phyloP scores from a whole-genome alignment of 176 grass and related monocot genomes.

The Carex cristatella region DNA sequence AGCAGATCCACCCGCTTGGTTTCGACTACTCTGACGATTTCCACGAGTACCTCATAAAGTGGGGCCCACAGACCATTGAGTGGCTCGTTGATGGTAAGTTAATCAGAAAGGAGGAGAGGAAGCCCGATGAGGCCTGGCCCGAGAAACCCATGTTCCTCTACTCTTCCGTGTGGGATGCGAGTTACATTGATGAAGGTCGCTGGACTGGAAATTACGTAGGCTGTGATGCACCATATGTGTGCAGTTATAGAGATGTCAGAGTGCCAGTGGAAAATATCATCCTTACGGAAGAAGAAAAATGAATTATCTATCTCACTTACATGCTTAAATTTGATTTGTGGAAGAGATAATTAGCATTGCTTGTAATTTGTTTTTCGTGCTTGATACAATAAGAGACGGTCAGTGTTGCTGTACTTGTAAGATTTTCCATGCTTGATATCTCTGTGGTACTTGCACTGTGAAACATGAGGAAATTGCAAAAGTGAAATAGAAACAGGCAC shows the following conservation, averaged over 20 bases:
- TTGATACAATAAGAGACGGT: not conserved
- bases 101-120: constrained; percentile 43
- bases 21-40: constrained; percentile 52
- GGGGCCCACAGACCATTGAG: constrained; percentile 38
- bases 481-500: not conserved
- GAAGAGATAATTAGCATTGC: not conserved
- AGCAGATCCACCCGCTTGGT: constrained; percentile 41
- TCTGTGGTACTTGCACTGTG: not conserved
- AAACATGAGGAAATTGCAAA: no score
- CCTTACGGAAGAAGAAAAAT: constrained; percentile 11
- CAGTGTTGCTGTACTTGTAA: not conserved
- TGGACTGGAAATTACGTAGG: constrained; percentile 61
- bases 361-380: not conserved
- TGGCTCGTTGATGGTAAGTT: constrained; percentile 60
- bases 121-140: constrained; percentile 37
- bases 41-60: constrained; percentile 65
- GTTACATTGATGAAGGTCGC: constrained; percentile 35
- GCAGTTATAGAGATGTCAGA: constrained; percentile 50
- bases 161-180: constrained; percentile 68
- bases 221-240: constrained; percentile 54
- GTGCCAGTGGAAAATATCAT: constrained; percentile 34
- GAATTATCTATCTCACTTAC: constrained; percentile 4
- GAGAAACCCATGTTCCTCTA: constrained; percentile 81
- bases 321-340: constrained; percentile 12
- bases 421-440: not conserved